Percentiles rank a stretch among this genome's conserved stretches.
Evolutionary conservation across 352 stramenopile species (phyloP).

Genomic region (Globisporangium nodosum): DNA sequence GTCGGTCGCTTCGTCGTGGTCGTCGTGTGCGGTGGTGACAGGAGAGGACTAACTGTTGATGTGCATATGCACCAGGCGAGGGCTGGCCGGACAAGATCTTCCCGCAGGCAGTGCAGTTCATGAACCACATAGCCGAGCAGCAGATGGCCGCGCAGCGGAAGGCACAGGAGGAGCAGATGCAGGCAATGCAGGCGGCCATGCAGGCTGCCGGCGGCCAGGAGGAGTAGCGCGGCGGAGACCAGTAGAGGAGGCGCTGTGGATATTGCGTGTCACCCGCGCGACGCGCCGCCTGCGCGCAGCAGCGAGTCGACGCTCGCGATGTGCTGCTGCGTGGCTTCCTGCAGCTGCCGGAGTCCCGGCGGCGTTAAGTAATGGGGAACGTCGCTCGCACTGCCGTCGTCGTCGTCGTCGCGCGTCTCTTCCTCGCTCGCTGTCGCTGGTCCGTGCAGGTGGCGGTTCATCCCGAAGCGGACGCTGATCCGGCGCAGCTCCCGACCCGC

Average conservation of each 20-base stretch:
- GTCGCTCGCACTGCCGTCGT: not conserved
- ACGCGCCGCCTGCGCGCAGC: constrained; percentile 7
- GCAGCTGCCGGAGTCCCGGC: constrained; percentile 28
- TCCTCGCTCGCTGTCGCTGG: constrained; percentile 1
- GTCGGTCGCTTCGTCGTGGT: not conserved
- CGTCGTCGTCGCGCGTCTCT: not conserved
- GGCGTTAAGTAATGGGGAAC: constrained; percentile 18
- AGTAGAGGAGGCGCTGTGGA: constrained; percentile 1
- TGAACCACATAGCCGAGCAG: constrained; percentile 85
- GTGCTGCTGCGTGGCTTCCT: constrained; percentile 43
- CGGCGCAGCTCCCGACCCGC: constrained; percentile 32
- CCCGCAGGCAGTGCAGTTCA: constrained; percentile 84
- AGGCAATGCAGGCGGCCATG: constrained; percentile 55
- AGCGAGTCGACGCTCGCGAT: constrained; percentile 36
- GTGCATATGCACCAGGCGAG: constrained; percentile 32
- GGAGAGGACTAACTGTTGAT: not conserved
- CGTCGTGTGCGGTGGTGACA: too few species aligned
- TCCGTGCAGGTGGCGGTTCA: constrained; percentile 19
- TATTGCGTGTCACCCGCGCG: too few species aligned
- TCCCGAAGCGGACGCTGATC: constrained; percentile 32
- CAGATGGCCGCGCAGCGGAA: constrained; percentile 80
- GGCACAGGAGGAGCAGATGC: constrained; percentile 62
- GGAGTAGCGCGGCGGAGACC: constrained; percentile 33
- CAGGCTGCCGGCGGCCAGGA: constrained; percentile 35
- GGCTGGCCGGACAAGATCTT: constrained; percentile 87